Evolutionary conservation across 2,329 filamentous ascomycete genomes (phyloP).

Genomic region (Parastagonospora avenae): DNA sequence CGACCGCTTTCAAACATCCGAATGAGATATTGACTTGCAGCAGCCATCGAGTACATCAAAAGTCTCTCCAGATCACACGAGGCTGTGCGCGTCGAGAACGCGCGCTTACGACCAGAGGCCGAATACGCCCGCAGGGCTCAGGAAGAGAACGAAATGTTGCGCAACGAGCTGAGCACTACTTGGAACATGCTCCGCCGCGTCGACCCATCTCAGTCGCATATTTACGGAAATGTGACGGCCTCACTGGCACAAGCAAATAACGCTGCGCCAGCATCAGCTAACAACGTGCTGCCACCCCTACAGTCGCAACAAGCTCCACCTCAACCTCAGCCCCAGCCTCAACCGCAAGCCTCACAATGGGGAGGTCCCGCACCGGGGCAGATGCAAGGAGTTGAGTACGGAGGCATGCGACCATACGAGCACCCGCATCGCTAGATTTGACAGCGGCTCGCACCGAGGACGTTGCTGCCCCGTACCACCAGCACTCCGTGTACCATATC

Average conservation of each 20-base stretch:
- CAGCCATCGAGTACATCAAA: constrained; percentile 58
- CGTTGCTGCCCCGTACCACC: background rate
- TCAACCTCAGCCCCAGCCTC: constrained; percentile 23
- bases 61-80: constrained; percentile 47
- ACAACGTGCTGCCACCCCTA: constrained; percentile 45
- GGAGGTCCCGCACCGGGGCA: constrained; percentile 40
- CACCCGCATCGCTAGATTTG: constrained; percentile 36
- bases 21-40: constrained; percentile 10
- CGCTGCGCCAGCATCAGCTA: constrained; percentile 32
- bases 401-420: constrained; percentile 43
- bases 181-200: constrained; percentile 53
- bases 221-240: constrained; percentile 54
- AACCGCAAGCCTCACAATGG: constrained; percentile 44
- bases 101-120: constrained; percentile 51
- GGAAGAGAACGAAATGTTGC: constrained; percentile 55
- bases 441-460: background rate
- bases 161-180: constrained; percentile 53
- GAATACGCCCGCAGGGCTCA: constrained; percentile 51
- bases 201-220: constrained; percentile 54
- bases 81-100: constrained; percentile 46
- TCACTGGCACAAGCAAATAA: constrained; percentile 49
- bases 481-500: constrained; percentile 1
- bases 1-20: background rate
- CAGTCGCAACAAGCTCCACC: constrained; percentile 44
- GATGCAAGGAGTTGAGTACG: constrained; percentile 59